Evolutionary conservation across 108 stramenopile species (phyloP), one percentile per base, ranked within the genome.

Genomic region (Skeletonema menzelii): DNA sequence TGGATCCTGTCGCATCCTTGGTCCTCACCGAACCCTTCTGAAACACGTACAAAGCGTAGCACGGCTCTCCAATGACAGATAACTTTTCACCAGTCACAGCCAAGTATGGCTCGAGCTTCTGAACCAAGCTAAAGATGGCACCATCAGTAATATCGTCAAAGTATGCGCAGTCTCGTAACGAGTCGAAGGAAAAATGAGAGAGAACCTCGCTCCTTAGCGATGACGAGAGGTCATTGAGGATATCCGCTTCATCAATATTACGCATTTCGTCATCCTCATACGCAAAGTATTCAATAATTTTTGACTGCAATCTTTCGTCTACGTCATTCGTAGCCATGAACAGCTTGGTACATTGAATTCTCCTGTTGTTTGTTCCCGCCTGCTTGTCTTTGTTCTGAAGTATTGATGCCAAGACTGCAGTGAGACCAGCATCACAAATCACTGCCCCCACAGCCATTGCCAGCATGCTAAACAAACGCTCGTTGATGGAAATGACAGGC

Each of bases 401-500:
- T 46, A 83, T 65, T 8, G 78, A 75, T 27, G 82, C 81, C 32
- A 88, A 69, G 10, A 84, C 77, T 66, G 88, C 85, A 13, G 84
- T 81, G 8, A 88, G 65, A 44, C 87, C 85, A 27, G 88, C 88
- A 59, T 86, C 85, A 65, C 85, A 88, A 66, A 88, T 60, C 14
- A 88, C 79, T 20, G 85, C 80, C 22, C 88, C 88, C 7, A 83
- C 69, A 19, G 83, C 64, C 88, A 88, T 88, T 14, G 60, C 72
- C 8, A 86, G 26, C 75, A 85, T 86, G 26, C 78, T 74, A 37
- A 85, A 85, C 5, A 85, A 31, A n/a, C 75, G 56, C 72, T 88
- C 88, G 2, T 26, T 59, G 60, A 75, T 79, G n/a, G 83, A 65
- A 49, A 72, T 66, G 15, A 86, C 63, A 0, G 67, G 57, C 10